These are phyloP conservation scores for Ampelomyces quisqualis DNA, from an alignment of 2,329 filamentous ascomycete genomes.

Conservation along the genomic window DNA sequence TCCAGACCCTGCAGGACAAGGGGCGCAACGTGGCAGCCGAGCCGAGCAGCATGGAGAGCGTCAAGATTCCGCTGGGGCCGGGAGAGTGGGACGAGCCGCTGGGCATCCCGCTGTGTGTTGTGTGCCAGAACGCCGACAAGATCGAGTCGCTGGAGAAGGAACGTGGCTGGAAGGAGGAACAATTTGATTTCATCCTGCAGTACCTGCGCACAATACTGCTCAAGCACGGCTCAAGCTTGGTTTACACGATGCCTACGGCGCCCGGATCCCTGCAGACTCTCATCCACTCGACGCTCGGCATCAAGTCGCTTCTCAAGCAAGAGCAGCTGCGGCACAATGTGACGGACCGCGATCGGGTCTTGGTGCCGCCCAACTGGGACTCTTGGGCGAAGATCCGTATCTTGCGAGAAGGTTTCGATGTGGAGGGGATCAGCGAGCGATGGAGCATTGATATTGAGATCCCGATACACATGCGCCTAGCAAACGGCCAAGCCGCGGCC, in stretches of 20 bases:
- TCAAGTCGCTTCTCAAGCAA: constrained; percentile 71
- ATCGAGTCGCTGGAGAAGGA: constrained; percentile 90
- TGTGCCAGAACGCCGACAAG: constrained; percentile 94
- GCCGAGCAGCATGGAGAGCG: constrained; percentile 30
- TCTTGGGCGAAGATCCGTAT: constrained; percentile 97
- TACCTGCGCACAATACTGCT: constrained; percentile 86
- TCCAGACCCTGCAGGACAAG: constrained; percentile 72
- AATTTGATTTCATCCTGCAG: constrained; percentile 94
- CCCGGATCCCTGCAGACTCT: constrained; percentile 76
- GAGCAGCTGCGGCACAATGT: constrained; percentile 64
- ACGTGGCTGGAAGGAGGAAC: constrained; percentile 89
- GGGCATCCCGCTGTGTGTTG: constrained; percentile 83
- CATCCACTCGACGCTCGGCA: constrained; percentile 81
- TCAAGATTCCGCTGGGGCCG: constrained; percentile 72
- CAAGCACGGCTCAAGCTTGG: constrained; percentile 65
- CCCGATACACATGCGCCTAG: constrained; percentile 27
- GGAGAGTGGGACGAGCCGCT: constrained; percentile 93
- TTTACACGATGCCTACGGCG: constrained; percentile 52
- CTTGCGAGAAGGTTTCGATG: constrained; percentile 85
- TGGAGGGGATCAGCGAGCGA: constrained; percentile 78
- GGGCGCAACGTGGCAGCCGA: constrained; percentile 32
- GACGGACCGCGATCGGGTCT: constrained; percentile 89
- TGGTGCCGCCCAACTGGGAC: constrained; percentile 96
- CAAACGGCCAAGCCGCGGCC: constrained; percentile 27
- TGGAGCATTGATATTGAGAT: constrained; percentile 81